These are phyloP conservation scores for Linum usitatissimum DNA, from an alignment of 345 rosid species.

Conservation along the genomic window DNA sequence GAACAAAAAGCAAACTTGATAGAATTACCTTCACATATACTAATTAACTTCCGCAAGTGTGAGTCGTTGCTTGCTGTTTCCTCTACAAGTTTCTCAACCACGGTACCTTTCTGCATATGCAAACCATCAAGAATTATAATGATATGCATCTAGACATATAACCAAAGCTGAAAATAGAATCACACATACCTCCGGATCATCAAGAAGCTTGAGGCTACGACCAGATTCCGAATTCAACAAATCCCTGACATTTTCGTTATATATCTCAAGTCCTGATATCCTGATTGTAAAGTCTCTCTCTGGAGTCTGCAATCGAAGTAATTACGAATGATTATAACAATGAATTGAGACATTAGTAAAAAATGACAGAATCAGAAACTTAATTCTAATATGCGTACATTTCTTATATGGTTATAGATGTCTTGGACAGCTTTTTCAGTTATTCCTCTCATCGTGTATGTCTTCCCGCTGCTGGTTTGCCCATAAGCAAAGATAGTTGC, in stretches of 20 bases:
- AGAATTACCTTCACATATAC: slow-evolving; percentile 81
- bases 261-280: slow-evolving; percentile 94
- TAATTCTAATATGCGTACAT: slow-evolving; percentile 33
- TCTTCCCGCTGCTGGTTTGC: slow-evolving; percentile 99
- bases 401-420: slow-evolving; percentile 74
- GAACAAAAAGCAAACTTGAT: slow-evolving; percentile 1
- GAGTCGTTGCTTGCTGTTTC: slow-evolving; percentile 71
- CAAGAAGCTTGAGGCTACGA: slow-evolving; percentile 88
- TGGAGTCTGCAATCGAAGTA: slow-evolving; percentile 50
- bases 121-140: slow-evolving; percentile 10
- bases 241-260: slow-evolving; percentile 92
- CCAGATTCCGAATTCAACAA: slow-evolving; percentile 84
- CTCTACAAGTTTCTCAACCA: slow-evolving; percentile 92
- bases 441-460: slow-evolving; percentile 95
- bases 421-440: slow-evolving; percentile 96
- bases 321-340: neutral
- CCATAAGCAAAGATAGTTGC: slow-evolving; percentile 99
- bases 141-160: neutral
- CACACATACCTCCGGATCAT: slow-evolving; percentile 87
- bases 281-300: slow-evolving; percentile 88
- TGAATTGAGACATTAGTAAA: neutral
- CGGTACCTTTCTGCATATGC: slow-evolving; percentile 76
- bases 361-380: neutral
- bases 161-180: neutral
- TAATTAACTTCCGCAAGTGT: slow-evolving; percentile 72